Evolutionary conservation across 176 grass and related monocot genomes (phyloP).

Genomic region (Cenchrus americanus): DNA sequence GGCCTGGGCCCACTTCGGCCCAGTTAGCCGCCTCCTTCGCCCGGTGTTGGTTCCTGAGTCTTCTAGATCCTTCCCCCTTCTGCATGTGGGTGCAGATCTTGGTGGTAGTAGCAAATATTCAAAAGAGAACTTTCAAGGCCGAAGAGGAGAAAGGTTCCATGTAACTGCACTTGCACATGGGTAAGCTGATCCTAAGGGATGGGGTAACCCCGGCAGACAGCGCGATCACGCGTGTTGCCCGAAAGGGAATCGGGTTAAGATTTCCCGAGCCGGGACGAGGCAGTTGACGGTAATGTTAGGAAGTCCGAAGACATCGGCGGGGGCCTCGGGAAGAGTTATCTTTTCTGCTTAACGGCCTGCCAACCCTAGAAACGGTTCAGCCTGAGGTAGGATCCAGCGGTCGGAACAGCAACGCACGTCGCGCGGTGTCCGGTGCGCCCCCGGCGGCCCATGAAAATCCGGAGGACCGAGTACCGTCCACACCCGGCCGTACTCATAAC

Average conservation of each 20-base stretch:
- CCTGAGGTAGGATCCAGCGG: constrained; percentile 67
- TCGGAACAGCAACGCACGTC: constrained; percentile 70
- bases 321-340: constrained; percentile 73
- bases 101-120: constrained; percentile 82
- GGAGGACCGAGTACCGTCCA: constrained; percentile 39
- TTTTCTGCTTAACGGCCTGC: constrained; percentile 62
- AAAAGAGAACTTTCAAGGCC: constrained; percentile 84
- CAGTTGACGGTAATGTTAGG: constrained; percentile 56
- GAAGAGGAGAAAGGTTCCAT: constrained; percentile 93
- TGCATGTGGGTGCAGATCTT: constrained; percentile 78
- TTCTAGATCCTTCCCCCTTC: too few species aligned
- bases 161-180: constrained; percentile 78
- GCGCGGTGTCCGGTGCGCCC: constrained; percentile 61
- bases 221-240: neutral
- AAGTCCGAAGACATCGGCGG: constrained; percentile 68
- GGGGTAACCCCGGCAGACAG: constrained; percentile 22
- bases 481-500: constrained; percentile 55
- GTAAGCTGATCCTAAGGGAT: constrained; percentile 52
- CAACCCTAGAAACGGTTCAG: constrained; percentile 64
- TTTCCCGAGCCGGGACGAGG: constrained; percentile 55
- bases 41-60: too few species aligned
- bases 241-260: constrained; percentile 27
- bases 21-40: too few species aligned
- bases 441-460: constrained; percentile 61
- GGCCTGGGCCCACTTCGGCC: too few species aligned